Percentiles rank a stretch among this genome's conserved stretches.
Conservation (phyloP, 495 filamentous ascomycete genomes). For the Schizothecium vesticola region DNA sequence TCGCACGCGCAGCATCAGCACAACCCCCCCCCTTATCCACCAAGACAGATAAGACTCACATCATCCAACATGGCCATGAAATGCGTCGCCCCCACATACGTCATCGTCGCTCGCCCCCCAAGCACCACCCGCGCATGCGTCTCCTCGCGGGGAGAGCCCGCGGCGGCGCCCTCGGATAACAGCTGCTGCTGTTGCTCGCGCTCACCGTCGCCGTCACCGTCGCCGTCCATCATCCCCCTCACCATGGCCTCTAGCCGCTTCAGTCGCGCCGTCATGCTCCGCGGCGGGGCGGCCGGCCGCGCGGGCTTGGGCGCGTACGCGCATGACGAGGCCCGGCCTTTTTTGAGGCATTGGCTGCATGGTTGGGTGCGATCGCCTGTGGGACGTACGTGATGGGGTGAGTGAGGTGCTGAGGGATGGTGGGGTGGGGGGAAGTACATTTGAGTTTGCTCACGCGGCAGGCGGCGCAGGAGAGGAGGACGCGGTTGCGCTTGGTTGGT, state of each 20-base stretch:
- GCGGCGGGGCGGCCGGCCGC: slow-evolving; percentile 28
- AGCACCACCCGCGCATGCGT: slow-evolving; percentile 29
- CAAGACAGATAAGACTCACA: slow-evolving; percentile 24
- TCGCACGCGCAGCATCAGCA: neutral
- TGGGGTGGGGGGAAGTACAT: slow-evolving; percentile 21
- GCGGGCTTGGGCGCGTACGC: slow-evolving; percentile 40
- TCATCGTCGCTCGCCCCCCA: slow-evolving; percentile 27
- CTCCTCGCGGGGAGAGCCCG: neutral
- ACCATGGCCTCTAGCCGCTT: slow-evolving; percentile 52
- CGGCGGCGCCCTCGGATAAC: too few relatives aligned
- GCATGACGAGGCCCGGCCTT: slow-evolving; percentile 38
- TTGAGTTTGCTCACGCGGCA: slow-evolving; percentile 43
- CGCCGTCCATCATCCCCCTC: slow-evolving; percentile 39
- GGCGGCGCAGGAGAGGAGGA: slow-evolving; percentile 37
- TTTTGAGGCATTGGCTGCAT: slow-evolving; percentile 42
- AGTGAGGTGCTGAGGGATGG: neutral
- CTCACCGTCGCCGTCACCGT: slow-evolving; percentile 22
- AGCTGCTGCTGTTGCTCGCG: neutral
- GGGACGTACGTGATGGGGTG: neutral
- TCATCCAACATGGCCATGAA: slow-evolving; percentile 54
- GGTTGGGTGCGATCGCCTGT: slow-evolving; percentile 18
- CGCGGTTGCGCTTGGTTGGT: slow-evolving; percentile 29
- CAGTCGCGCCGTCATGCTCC: slow-evolving; percentile 46
- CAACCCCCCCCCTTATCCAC: neutral
- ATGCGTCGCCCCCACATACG: slow-evolving; percentile 49